Conservation (phyloP, 129 eudicot species). For the Tagetes erecta region DNA sequence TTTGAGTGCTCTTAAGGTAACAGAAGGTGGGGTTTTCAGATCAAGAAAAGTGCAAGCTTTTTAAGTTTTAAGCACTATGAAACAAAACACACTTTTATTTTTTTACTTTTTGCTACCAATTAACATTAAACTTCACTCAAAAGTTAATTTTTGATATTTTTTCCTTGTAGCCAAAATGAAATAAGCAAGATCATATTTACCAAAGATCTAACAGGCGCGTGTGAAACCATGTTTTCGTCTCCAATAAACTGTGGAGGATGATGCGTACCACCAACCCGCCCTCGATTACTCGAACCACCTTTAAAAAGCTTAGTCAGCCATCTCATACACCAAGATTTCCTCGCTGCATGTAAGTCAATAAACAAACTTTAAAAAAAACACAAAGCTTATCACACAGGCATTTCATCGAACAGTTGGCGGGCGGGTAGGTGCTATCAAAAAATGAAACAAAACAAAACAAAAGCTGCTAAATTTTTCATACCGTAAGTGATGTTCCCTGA, state of each 20-base stretch:
- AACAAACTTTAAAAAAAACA: constrained; percentile 55
- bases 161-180: background rate
- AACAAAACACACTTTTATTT: constrained; percentile 23
- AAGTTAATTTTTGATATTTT: constrained; percentile 22
- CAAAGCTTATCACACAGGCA: constrained; percentile 1
- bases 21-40: constrained; percentile 26
- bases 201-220: constrained; percentile 78
- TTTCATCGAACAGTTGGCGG: too few species aligned
- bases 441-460: too few species aligned
- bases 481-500: too few species aligned
- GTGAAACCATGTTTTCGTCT: constrained; percentile 77
- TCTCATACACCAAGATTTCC: constrained; percentile 82
- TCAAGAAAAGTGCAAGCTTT: constrained; percentile 43
- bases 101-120: constrained; percentile 25
- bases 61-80: constrained; percentile 34
- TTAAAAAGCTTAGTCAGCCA: constrained; percentile 84
- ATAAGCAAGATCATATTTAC: constrained; percentile 39
- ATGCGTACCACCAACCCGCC: constrained; percentile 33
- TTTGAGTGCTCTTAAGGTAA: background rate
- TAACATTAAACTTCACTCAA: constrained; percentile 26
- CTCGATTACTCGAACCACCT: constrained; percentile 49
- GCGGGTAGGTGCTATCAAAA: too few species aligned
- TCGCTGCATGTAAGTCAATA: constrained; percentile 57
- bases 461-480: too few species aligned
- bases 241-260: constrained; percentile 77